Evolutionary conservation across 2,329 filamentous ascomycete species (phyloP).

Genomic region (Colletotrichum sp.): DNA sequence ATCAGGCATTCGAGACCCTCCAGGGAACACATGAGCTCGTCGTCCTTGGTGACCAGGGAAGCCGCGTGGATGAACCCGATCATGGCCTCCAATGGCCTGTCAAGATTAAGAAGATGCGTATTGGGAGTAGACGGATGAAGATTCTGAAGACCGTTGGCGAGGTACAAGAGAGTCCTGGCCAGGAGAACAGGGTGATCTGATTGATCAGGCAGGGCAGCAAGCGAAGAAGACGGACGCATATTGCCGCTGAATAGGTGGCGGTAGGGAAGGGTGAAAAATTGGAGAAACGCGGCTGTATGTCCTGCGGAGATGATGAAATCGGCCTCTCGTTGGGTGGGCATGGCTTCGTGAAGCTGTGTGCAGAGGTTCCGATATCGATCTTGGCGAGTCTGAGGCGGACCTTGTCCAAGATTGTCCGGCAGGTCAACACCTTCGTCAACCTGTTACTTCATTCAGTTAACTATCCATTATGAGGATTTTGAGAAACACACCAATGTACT

Average conservation of each 20-base stretch:
- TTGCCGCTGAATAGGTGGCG: background rate
- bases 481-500: background rate
- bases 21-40: conserved; percentile 38
- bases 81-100: conserved; percentile 28
- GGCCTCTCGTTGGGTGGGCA: background rate
- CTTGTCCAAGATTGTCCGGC: background rate
- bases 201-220: background rate
- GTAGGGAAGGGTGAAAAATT: background rate
- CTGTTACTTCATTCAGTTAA: background rate
- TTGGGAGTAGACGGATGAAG: conserved; percentile 27
- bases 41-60: conserved; percentile 35
- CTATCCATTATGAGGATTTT: too few relatives aligned
- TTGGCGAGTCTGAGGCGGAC: too few relatives aligned
- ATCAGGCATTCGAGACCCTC: conserved; percentile 48
- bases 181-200: background rate
- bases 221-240: background rate
- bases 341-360: background rate
- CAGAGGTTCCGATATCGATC: background rate
- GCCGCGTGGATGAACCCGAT: conserved; percentile 31
- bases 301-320: background rate
- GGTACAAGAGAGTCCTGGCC: background rate
- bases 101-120: conserved; percentile 6
- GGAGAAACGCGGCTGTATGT: background rate
- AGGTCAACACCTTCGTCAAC: background rate
- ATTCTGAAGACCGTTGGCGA: background rate